Evolutionary conservation across 305 asterid genomes (phyloP), one percentile per base, ranked within the genome.

Genomic region (Rubia tinctorum): DNA sequence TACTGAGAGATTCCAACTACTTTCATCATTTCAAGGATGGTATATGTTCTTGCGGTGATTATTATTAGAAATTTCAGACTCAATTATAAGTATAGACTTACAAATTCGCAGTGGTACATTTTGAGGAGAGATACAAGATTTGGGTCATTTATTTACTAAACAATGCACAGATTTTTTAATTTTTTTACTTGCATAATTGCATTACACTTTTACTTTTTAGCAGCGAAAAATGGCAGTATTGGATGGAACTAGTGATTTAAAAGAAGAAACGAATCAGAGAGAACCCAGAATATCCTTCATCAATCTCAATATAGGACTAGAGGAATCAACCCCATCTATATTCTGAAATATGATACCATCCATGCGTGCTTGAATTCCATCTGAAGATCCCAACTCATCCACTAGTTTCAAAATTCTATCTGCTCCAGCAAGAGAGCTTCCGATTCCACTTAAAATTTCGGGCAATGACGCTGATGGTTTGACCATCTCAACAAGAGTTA

Each of bases 341-440:
- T 82, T 86, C 81, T 92, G 88, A 80, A 90, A 80, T 85, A 90
- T 80, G 75, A 87, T 86, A 5, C 97, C 91, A 11, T 94, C 98
- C 95, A 94, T 85, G 53, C 97, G 98, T 42, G 98, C 97, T 82
- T 92, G 97, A 83, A 92, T 74, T 73, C 95, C 95, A 58, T 81
- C 83, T 9, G 85, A 80, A 42, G 89, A 86, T 53, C 86, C 79
- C 89, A 85, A 79, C 8, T 81, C 89, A 73, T 87, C 82, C 25
- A 87, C 17, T 79, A 92, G 62, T 73, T 79, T 85, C 62, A 90
- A 68, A 42, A 84, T 87, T 75, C 69, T 83, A 80, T 89, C 96
- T 13, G 88, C 90, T 81, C 83, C 92, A 51, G 79, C 90, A 44
- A 95, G 23, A 71, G 95, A 84, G 83, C 80, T 84, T 56, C 93